Conservation (phyloP, 1,139 yeast genomes). For the Schwanniomyces etchellsii region DNA sequence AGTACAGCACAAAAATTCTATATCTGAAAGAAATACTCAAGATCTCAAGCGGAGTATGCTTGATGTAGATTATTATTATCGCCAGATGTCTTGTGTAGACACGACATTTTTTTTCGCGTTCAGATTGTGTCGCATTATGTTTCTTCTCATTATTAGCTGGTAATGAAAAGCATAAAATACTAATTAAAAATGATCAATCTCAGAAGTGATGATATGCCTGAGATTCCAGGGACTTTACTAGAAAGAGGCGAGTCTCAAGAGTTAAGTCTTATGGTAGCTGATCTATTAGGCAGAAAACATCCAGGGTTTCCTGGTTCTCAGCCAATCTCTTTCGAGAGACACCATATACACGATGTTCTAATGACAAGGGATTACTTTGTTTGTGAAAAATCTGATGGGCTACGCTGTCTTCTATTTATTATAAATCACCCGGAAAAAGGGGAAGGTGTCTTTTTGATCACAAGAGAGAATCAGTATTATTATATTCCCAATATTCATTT, state of each 20-base stretch:
- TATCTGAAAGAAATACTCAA: too few species aligned
- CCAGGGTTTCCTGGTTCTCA: slow-evolving; percentile 81
- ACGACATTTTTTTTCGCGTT: too few species aligned
- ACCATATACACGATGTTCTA: slow-evolving; percentile 62
- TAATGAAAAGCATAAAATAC: background rate
- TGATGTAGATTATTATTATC: too few species aligned
- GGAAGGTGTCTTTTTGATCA: slow-evolving; percentile 71
- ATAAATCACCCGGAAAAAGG: slow-evolving; percentile 67
- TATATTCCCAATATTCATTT: slow-evolving; percentile 80
- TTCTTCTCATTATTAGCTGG: background rate
- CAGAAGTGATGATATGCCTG: slow-evolving; percentile 65
- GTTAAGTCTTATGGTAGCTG: slow-evolving; percentile 64
- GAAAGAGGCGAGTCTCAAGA: slow-evolving; percentile 67
- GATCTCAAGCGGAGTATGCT: too few species aligned
- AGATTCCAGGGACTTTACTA: slow-evolving; percentile 76
- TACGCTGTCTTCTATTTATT: slow-evolving; percentile 69
- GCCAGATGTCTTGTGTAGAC: too few species aligned
- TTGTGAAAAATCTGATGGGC: slow-evolving; percentile 94
- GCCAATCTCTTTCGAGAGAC: slow-evolving; percentile 84
- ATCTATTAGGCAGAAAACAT: slow-evolving; percentile 51
- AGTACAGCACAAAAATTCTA: too few species aligned
- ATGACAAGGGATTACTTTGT: slow-evolving; percentile 66
- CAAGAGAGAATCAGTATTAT: slow-evolving; percentile 82
- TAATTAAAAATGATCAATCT: slow-evolving; percentile 25
- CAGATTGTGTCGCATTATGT: too few species aligned